Percentiles rank a stretch among this genome's conserved stretches.
Evolutionary conservation across 148 eudicot genomes (phyloP).

Genomic region (Spergularia marina): DNA sequence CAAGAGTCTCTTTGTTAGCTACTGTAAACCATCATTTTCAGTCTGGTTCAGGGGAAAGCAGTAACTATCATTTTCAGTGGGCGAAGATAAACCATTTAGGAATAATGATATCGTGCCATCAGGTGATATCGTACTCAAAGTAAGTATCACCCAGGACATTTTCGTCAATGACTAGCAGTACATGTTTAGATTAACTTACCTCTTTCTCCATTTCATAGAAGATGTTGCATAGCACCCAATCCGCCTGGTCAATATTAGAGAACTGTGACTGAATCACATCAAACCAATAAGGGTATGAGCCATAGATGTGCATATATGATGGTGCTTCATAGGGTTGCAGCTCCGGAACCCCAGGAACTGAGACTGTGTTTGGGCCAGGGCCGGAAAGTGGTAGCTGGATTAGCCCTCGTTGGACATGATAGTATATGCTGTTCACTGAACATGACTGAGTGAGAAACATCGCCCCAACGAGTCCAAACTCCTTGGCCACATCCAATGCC

Average conservation of each 20-base stretch:
- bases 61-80: not conserved
- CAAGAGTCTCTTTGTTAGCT: too few species aligned
- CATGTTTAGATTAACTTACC: slow-evolving; percentile 18
- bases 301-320: slow-evolving; percentile 29
- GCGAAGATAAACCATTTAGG: too few species aligned
- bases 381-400: slow-evolving; percentile 31
- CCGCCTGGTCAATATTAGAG: slow-evolving; percentile 36
- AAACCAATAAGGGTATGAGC: slow-evolving; percentile 31
- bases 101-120: too few species aligned
- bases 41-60: not conserved
- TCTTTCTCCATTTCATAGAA: slow-evolving; percentile 51
- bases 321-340: slow-evolving; percentile 39
- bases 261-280: slow-evolving; percentile 38
- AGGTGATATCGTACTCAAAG: too few species aligned
- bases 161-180: too few species aligned
- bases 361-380: slow-evolving; percentile 14
- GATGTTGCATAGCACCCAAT: slow-evolving; percentile 40
- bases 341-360: slow-evolving; percentile 45
- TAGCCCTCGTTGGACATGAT: slow-evolving; percentile 46
- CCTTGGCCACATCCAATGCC: slow-evolving; percentile 45
- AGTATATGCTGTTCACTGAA: slow-evolving; percentile 46
- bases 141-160: too few species aligned
- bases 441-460: slow-evolving; percentile 57
- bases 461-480: slow-evolving; percentile 34
- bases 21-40: too few species aligned